Base-by-base conservation (phyloP, 2,329 filamentous ascomycete genomes). In the Microascus cirrosus region DNA sequence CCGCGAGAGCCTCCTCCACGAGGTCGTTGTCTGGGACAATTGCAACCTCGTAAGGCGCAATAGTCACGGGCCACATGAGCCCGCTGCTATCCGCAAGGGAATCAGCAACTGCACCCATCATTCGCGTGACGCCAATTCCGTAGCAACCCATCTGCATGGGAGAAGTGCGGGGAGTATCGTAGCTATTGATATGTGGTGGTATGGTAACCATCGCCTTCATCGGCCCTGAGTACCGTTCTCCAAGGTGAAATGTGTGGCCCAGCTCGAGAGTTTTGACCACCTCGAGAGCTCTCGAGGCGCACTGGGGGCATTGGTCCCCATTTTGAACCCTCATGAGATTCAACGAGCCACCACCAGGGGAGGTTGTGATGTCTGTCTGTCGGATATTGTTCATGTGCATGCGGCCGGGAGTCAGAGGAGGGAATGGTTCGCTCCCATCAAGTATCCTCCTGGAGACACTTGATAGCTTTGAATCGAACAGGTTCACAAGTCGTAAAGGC, bases 131-230 rank as follows among this genome's bases (percentile, higher is more conserved):
- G 1, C 94, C 94, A 61, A 99, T 95, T 1, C 94, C 94, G 67
- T 96, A 90, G 69, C 94, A 99, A 58, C 94, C 94, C 94, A 99
- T 99, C 62, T 95, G 84, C 66, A 96, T 79, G 0, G 84, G 77
- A 0, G 83, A 76, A 2, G 61, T 39, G 45, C 34, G 24, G 50
- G 13, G 15, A 18, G 22, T 12, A 39, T 20, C n/a, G 6, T n/a
- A 18, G 18, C 18, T 45, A 3, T n/a, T 54, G 28, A 15, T 24
- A 59, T 53, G 55, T 28, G 58, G 60, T 13, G 71, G 67, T 2
- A 71, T 61, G 4, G 75, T 73, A 2, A 94, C 80, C 1, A 72
- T 77, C 1, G 89, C 87, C 8, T 79, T 74, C 0, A 99, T 77
- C 0, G 90, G 86, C 22, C 82, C 77, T 25, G 88, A 92, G 73